Conservation (phyloP, 306 rosid species). For the Vigna trinervia region DNA sequence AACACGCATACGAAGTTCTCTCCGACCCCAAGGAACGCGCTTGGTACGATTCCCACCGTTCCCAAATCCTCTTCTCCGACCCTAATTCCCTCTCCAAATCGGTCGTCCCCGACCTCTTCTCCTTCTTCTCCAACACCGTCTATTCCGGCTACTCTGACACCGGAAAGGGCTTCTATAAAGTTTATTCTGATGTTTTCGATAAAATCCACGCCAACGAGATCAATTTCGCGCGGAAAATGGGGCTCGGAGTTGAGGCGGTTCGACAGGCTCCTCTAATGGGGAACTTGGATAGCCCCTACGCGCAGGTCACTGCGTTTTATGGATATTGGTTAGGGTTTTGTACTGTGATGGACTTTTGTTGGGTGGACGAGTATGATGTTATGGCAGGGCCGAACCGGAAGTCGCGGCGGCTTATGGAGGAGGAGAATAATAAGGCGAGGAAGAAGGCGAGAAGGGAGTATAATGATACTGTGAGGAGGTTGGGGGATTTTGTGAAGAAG, state of each 20-base stretch:
- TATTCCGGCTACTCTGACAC: constrained; percentile 73
- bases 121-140: constrained; percentile 89
- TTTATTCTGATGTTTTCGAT: constrained; percentile 70
- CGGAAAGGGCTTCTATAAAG: constrained; percentile 75
- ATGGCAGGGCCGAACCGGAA: constrained; percentile 81
- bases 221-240: constrained; percentile 66
- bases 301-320: constrained; percentile 85
- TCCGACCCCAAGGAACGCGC: constrained; percentile 94
- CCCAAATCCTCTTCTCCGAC: constrained; percentile 89
- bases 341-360: constrained; percentile 88
- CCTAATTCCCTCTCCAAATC: constrained; percentile 57
- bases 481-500: constrained; percentile 97
- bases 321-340: constrained; percentile 81
- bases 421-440: constrained; percentile 89
- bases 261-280: constrained; percentile 86
- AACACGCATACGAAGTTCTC: constrained; percentile 93
- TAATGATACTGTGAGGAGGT: constrained; percentile 84
- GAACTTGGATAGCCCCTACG: constrained; percentile 74
- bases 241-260: constrained; percentile 61
- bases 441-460: constrained; percentile 88
- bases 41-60: constrained; percentile 98
- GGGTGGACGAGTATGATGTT: constrained; percentile 85
- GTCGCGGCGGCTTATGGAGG: constrained; percentile 90
- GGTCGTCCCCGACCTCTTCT: constrained; percentile 74
- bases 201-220: constrained; percentile 77